Evolutionary conservation across 352 stramenopile species (phyloP).

Genomic region (Hyaloperonospora arabidopsidis): DNA sequence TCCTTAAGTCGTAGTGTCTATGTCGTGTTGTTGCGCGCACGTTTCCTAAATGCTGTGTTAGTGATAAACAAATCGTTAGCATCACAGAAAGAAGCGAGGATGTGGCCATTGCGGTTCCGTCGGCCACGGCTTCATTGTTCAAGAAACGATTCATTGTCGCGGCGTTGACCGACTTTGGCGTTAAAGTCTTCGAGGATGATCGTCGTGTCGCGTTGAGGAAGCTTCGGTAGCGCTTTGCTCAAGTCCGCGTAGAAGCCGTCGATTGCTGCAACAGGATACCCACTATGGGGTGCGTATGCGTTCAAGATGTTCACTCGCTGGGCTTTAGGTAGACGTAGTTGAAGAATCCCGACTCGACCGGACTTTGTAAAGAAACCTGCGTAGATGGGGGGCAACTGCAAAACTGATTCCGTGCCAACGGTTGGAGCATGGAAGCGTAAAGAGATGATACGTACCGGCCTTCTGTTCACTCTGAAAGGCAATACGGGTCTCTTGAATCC

Average conservation of each 20-base stretch:
- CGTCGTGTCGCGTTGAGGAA: conserved; percentile 1
- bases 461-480: too few relatives aligned
- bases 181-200: conserved; percentile 11
- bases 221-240: neutral
- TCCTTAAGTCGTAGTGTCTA: conserved; percentile 6
- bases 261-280: neutral
- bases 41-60: conserved; percentile 13
- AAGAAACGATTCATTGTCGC: conserved; percentile 4
- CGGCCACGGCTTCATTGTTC: too few relatives aligned
- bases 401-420: too few relatives aligned
- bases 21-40: conserved; percentile 8
- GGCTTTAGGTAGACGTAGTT: neutral
- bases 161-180: conserved; percentile 7
- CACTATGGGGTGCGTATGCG: conserved; percentile 7
- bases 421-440: neutral
- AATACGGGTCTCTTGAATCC: too few relatives aligned
- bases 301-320: conserved; percentile 10
- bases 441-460: conserved; percentile 6
- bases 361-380: too few relatives aligned
- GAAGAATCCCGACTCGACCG: too few relatives aligned
- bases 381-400: neutral
- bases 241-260: conserved; percentile 7
- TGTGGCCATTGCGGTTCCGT: too few relatives aligned
- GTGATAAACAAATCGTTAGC: conserved; percentile 13
- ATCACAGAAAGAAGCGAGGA: neutral